These are phyloP conservation scores for Oryza meyeriana DNA, from an alignment of 176 grass and related monocot species.

Conservation along the genomic window DNA sequence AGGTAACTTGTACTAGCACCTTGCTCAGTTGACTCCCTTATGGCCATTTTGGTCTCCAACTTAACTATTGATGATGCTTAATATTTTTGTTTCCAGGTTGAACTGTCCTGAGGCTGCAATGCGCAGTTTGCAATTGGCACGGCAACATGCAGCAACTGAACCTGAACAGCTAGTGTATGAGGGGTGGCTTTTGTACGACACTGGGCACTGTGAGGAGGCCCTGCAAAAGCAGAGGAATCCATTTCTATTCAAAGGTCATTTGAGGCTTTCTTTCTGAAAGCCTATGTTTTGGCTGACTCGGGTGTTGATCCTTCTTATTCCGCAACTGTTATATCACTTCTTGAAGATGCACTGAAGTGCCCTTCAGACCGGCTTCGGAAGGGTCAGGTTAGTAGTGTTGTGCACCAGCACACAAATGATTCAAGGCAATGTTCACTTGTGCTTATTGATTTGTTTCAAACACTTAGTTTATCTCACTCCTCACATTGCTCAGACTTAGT, in stretches of 20 bases:
- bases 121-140: conserved; percentile 84
- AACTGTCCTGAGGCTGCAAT: conserved; percentile 89
- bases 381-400: conserved; percentile 63
- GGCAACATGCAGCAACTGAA: conserved; percentile 58
- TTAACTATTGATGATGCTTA: conserved; percentile 9
- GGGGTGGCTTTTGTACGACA: conserved; percentile 93
- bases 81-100: conserved; percentile 51
- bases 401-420: conserved; percentile 7
- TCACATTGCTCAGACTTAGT: conserved; percentile 3
- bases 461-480: background rate
- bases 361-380: conserved; percentile 95
- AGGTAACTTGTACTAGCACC: conserved; percentile 53
- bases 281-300: conserved; percentile 94
- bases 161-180: conserved; percentile 87
- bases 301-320: conserved; percentile 74
- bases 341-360: conserved; percentile 90
- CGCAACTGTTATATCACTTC: conserved; percentile 70
- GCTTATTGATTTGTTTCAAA: background rate
- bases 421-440: conserved; percentile 1
- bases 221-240: conserved; percentile 78
- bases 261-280: conserved; percentile 98
- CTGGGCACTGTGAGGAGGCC: conserved; percentile 81
- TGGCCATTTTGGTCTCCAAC: background rate
- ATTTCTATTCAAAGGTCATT: conserved; percentile 90
- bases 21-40: conserved; percentile 16